A percentile compares a stretch with the other conserved stretches of the same genome.
phyloP scores from a whole-genome alignment of 495 filamentous ascomycete species.

The Cudoniella acicularis region DNA sequence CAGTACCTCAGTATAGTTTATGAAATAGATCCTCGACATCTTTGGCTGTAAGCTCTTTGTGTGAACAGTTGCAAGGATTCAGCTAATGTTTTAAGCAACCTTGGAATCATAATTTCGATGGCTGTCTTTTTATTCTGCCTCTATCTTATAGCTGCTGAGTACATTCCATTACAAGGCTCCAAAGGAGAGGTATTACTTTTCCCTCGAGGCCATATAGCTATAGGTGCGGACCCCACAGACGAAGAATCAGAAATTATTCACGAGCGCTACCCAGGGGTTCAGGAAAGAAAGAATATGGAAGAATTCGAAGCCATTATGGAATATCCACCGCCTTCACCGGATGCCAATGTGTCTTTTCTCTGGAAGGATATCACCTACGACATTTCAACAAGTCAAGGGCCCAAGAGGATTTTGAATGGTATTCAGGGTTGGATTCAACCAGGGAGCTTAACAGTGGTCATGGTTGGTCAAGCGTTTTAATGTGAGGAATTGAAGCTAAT shows the following conservation, averaged over 20 bases:
- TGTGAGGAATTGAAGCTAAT: no score
- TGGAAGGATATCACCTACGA: slow-evolving; percentile 85
- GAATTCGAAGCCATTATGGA: not conserved
- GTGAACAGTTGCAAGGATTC: no score
- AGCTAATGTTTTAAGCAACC: slow-evolving; percentile 42
- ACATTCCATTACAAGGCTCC: slow-evolving; percentile 53
- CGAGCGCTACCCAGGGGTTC: not conserved
- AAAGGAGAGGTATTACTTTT: slow-evolving; percentile 69
- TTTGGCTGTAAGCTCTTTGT: no score
- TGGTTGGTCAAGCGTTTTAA: no score
- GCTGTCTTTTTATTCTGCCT: slow-evolving; percentile 45
- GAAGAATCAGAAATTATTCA: not conserved
- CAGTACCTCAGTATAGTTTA: no score
- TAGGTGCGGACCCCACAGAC: not conserved
- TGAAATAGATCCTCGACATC: no score
- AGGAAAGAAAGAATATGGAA: not conserved
- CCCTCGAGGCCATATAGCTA: slow-evolving; percentile 43
- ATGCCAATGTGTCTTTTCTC: slow-evolving; percentile 50
- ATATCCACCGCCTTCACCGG: not conserved
- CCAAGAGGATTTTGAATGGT: slow-evolving; percentile 69
- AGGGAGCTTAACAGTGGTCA: slow-evolving; percentile 71
- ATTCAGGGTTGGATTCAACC: slow-evolving; percentile 92
- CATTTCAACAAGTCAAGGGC: slow-evolving; percentile 78
- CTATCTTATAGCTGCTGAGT: slow-evolving; percentile 57
- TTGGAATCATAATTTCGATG: slow-evolving; percentile 58